Percentiles rank a stretch among this genome's conserved stretches.
phyloP scores from a whole-genome alignment of 2,329 filamentous ascomycete genomes.

The Nannizzia gypsea region DNA sequence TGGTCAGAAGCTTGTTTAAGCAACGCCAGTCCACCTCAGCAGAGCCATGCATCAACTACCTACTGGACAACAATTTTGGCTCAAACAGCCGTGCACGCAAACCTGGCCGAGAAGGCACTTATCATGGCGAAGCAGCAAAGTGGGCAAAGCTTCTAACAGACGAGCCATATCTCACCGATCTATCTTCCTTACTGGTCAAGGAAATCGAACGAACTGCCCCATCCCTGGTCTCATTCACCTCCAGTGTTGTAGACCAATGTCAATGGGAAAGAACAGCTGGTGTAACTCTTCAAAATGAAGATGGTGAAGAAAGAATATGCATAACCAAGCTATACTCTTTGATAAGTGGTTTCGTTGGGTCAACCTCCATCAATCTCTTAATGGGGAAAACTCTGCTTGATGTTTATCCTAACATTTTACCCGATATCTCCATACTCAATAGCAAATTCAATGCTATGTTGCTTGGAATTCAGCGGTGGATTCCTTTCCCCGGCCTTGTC shows the following conservation, averaged over 20 bases:
- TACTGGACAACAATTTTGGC: conserved; percentile 34
- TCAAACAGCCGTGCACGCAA: conserved; percentile 29
- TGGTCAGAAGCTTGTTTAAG: conserved; percentile 33
- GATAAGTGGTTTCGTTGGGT: conserved; percentile 46
- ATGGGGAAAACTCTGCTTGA: conserved; percentile 42
- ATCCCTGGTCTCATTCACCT: conserved; percentile 48
- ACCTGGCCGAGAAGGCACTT: conserved; percentile 23
- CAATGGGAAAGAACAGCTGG: conserved; percentile 48
- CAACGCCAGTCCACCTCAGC: conserved; percentile 20
- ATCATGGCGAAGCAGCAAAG: conserved; percentile 26
- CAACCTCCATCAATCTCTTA: conserved; percentile 36
- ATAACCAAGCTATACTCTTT: conserved; percentile 44
- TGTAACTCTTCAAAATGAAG: conserved; percentile 32
- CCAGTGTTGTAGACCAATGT: conserved; percentile 49
- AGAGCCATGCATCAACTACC: conserved; percentile 23
- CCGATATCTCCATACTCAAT: conserved; percentile 47
- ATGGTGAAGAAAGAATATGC: conserved; percentile 32
- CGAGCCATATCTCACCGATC: conserved; percentile 36
- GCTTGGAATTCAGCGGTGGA: conserved; percentile 44
- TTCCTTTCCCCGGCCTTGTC: conserved; percentile 41
- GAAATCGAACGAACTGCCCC: conserved; percentile 38
- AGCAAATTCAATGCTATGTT: conserved; percentile 42
- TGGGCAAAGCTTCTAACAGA: conserved; percentile 33
- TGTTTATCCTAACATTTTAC: conserved; percentile 42
- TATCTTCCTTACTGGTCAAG: conserved; percentile 28